A percentile compares a stretch with the other conserved stretches of the same genome.
Conservation (phyloP, 164 flowering plant species). For the Nelumbo lutea region DNA sequence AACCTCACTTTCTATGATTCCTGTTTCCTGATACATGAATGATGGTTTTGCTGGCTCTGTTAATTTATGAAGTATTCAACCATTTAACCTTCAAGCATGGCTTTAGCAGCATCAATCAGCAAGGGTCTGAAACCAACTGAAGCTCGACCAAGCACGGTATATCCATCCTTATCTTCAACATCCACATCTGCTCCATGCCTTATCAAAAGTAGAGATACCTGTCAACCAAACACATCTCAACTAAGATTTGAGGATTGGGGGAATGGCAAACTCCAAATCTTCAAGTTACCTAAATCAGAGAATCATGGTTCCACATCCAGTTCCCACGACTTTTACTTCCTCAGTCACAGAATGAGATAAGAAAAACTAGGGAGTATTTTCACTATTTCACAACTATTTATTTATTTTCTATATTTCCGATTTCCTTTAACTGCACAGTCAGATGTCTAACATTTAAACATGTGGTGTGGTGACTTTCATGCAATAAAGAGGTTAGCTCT, state of each 20-base stretch:
- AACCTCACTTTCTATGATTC: too few relatives aligned
- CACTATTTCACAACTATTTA: too few relatives aligned
- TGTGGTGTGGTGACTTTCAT: too few relatives aligned
- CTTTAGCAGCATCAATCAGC: conserved; percentile 83
- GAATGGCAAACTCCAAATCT: too few relatives aligned
- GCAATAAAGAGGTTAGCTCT: too few relatives aligned
- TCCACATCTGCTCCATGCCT: conserved; percentile 98
- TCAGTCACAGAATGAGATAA: not conserved
- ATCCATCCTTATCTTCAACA: conserved; percentile 86
- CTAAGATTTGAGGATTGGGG: not conserved
- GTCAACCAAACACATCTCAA: conserved; percentile 15
- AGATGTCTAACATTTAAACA: too few relatives aligned
- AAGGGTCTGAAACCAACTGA: conserved; percentile 52
- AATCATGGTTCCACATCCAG: not conserved
- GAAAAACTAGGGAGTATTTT: too few relatives aligned
- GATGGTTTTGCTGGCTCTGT: not conserved
- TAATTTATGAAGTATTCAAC: not conserved
- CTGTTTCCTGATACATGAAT: not conserved
- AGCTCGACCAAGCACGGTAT: conserved; percentile 86
- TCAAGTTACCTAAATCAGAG: not conserved
- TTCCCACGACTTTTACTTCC: not conserved
- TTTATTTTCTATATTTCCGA: too few relatives aligned
- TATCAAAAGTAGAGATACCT: conserved; percentile 81
- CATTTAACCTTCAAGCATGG: conserved; percentile 68
- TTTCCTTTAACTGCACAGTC: too few relatives aligned